These are phyloP conservation scores for Endoconidiophora laricicola DNA, from an alignment of 2,329 filamentous ascomycete genomes.

Conservation along the genomic window DNA sequence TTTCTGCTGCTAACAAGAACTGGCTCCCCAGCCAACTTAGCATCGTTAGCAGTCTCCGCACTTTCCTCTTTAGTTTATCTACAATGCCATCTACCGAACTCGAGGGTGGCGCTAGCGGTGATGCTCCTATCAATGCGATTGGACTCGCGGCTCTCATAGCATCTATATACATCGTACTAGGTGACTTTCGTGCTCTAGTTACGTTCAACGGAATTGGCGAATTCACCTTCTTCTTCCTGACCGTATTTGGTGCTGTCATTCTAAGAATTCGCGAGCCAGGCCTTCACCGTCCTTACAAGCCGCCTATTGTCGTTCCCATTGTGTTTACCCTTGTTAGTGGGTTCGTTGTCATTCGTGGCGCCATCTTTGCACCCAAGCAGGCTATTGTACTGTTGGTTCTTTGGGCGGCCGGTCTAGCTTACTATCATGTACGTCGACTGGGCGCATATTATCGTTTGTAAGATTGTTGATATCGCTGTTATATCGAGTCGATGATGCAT, in stretches of 20 bases:
- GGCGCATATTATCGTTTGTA: too few species aligned
- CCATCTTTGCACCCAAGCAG: conserved; percentile 39
- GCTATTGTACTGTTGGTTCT: conserved; percentile 34
- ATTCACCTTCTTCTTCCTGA: conserved; percentile 48
- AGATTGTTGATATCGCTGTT: too few species aligned
- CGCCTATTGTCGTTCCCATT: conserved; percentile 31
- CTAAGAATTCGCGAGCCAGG: conserved; percentile 39
- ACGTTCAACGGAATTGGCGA: conserved; percentile 44
- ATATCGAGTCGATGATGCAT: too few species aligned
- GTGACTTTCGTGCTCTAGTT: conserved; percentile 42
- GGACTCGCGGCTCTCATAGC: conserved; percentile 32
- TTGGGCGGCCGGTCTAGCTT: conserved; percentile 27
- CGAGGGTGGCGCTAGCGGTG: conserved; percentile 19
- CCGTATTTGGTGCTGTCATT: conserved; percentile 40
- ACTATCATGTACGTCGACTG: conserved; percentile 20
- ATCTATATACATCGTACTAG: conserved; percentile 40
- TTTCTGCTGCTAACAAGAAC: conserved; percentile 36
- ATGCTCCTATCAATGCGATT: conserved; percentile 38
- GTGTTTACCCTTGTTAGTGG: conserved; percentile 41
- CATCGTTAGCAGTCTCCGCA: conserved; percentile 28
- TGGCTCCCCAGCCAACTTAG: conserved; percentile 33
- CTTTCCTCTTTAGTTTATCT: conserved; percentile 12
- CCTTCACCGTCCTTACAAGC: conserved; percentile 38
- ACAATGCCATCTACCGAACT: conserved; percentile 2
- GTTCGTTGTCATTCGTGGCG: conserved; percentile 41